Conservation (phyloP, 257 asterid genomes). For the Leptodermis oblonga region DNA sequence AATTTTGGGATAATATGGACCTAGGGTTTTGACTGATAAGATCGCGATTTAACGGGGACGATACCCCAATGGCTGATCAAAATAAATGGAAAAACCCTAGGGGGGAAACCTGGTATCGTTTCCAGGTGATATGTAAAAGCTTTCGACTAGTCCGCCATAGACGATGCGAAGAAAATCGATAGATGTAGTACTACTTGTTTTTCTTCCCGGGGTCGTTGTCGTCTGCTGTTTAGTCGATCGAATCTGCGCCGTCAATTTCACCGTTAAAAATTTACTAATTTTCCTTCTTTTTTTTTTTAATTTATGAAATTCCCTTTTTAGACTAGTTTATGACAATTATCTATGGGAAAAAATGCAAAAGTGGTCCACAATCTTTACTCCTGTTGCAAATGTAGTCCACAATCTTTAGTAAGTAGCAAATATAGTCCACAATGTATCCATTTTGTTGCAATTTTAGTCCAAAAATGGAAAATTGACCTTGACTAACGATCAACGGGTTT, state of each 20-base stretch:
- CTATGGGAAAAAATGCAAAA: too few relatives aligned
- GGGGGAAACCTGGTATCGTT: conserved; percentile 21
- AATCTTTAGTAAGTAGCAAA: too few relatives aligned
- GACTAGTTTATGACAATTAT: neutral
- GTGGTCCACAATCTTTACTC: too few relatives aligned
- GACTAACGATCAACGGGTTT: too few relatives aligned
- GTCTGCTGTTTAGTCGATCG: conserved; percentile 24
- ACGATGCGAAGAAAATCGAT: conserved; percentile 26
- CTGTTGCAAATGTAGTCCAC: too few relatives aligned
- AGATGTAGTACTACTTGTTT: conserved; percentile 16
- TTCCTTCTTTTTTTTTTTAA: too few relatives aligned
- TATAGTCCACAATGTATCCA: too few relatives aligned
- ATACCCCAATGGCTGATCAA: neutral
- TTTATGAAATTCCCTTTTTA: neutral
- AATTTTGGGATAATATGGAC: conserved; percentile 21
- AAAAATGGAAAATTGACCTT: too few relatives aligned
- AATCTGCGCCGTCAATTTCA: conserved; percentile 35
- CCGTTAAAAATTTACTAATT: neutral
- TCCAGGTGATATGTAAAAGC: conserved; percentile 20
- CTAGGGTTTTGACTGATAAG: conserved; percentile 47
- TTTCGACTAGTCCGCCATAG: conserved; percentile 44
- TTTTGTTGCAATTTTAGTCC: too few relatives aligned
- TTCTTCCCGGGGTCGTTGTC: conserved; percentile 20
- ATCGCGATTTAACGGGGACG: conserved; percentile 10
- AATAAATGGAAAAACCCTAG: conserved; percentile 14